A percentile compares a stretch with the other conserved stretches of the same genome.
Conservation (phyloP, 1,139 yeast genomes). For the Debaryomyces robertsiae region DNA sequence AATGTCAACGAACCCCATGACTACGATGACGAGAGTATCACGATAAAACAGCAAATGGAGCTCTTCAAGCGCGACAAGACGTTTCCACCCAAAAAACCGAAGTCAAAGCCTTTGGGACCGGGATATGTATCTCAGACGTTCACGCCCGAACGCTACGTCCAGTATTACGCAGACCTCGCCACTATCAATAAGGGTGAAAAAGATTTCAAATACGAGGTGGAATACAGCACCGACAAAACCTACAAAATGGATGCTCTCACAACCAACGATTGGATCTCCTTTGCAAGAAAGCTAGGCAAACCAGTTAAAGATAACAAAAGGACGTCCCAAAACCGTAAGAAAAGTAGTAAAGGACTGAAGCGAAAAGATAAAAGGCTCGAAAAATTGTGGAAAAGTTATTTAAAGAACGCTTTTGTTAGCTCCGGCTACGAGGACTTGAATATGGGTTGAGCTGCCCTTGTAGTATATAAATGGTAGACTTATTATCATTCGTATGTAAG, state of each 20-base stretch:
- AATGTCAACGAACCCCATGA: constrained; percentile 23
- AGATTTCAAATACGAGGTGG: constrained; percentile 60
- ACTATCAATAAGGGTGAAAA: constrained; percentile 49
- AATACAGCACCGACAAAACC: constrained; percentile 64
- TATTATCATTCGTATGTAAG: background rate
- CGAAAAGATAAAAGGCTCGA: constrained; percentile 22
- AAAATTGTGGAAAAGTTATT: constrained; percentile 45
- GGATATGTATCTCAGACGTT: constrained; percentile 71
- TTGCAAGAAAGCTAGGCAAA: constrained; percentile 56
- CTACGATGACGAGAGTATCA: constrained; percentile 15
- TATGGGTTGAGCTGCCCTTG: constrained; percentile 23
- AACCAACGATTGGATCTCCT: constrained; percentile 60
- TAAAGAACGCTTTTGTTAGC: constrained; percentile 60
- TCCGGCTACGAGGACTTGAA: constrained; percentile 62
- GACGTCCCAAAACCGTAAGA: constrained; percentile 12
- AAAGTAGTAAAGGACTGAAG: constrained; percentile 11
- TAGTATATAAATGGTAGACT: background rate
- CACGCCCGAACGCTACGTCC: constrained; percentile 72
- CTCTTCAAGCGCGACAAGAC: constrained; percentile 54
- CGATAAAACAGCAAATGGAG: constrained; percentile 1
- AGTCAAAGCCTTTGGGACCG: constrained; percentile 61
- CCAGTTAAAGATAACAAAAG: constrained; percentile 27
- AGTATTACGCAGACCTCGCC: constrained; percentile 67
- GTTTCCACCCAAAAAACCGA: constrained; percentile 67
- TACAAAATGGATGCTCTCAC: constrained; percentile 59